These are phyloP conservation scores for Furcasterigmium sp. DNA, from an alignment of 2,329 filamentous ascomycete genomes.

Conservation along the genomic window DNA sequence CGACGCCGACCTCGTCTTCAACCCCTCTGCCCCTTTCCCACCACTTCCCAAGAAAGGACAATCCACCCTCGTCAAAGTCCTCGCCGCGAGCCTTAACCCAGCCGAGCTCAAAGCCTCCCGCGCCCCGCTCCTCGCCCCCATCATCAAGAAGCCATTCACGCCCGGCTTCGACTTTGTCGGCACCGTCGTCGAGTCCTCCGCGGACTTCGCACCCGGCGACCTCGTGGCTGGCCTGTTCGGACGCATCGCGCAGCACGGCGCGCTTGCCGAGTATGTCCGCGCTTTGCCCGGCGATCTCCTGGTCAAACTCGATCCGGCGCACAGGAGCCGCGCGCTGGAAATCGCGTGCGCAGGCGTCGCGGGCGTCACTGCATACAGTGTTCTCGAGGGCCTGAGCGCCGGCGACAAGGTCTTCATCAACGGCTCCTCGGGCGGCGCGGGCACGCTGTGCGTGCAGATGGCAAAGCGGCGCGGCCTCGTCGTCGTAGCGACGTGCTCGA, in stretches of 20 bases:
- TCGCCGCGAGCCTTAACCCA: background rate
- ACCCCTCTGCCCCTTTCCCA: background rate
- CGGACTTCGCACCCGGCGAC: background rate
- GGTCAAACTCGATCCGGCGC: background rate
- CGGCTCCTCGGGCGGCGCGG: slow-evolving; percentile 25
- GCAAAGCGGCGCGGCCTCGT: slow-evolving; percentile 25
- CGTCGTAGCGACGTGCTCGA: slow-evolving; percentile 27
- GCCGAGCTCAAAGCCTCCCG: background rate
- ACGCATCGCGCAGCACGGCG: background rate
- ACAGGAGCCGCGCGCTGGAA: background rate
- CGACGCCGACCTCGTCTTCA: background rate
- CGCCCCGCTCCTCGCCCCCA: background rate
- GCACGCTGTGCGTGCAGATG: slow-evolving; percentile 29
- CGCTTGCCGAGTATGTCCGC: background rate
- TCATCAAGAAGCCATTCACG: background rate
- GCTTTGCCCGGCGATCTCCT: background rate
- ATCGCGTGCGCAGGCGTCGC: background rate
- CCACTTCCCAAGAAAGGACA: background rate
- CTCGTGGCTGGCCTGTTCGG: background rate
- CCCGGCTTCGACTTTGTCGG: background rate
- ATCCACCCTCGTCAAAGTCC: background rate
- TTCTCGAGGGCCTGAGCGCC: slow-evolving; percentile 10
- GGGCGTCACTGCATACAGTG: background rate
- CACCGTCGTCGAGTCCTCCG: background rate
- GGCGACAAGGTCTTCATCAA: slow-evolving; percentile 23